Conservation (phyloP, 148 eudicot species). For the Fagopyrum homotropicum region DNA sequence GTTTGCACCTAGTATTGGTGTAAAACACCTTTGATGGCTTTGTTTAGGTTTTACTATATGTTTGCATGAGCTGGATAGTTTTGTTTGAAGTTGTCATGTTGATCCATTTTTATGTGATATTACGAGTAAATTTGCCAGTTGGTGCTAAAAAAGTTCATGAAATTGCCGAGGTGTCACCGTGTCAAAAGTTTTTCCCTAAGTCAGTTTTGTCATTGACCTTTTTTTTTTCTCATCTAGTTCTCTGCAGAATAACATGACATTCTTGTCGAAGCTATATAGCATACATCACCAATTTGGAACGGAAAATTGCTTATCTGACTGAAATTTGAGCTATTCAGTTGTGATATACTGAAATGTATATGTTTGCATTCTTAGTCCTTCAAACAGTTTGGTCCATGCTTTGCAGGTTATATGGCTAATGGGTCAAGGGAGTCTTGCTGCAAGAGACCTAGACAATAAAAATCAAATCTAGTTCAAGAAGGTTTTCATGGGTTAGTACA, state of each 20-base stretch:
- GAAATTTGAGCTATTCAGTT: background rate
- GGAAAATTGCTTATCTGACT: background rate
- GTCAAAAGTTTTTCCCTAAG: background rate
- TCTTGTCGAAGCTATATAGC: background rate
- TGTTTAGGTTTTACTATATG: background rate
- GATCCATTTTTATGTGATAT: background rate
- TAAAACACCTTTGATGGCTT: background rate
- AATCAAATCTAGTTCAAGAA: constrained; percentile 19
- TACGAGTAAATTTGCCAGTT: background rate
- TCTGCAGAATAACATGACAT: background rate
- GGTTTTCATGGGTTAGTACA: constrained; percentile 40
- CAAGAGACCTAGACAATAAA: constrained; percentile 20
- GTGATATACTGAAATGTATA: background rate
- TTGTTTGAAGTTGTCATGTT: background rate
- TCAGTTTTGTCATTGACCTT: background rate
- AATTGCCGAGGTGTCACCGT: background rate
- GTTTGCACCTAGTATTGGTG: background rate
- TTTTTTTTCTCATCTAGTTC: background rate
- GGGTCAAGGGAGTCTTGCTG: constrained; percentile 17
- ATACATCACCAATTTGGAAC: background rate
- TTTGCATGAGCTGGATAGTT: background rate
- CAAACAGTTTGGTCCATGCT: constrained; percentile 3
- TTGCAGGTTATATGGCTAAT: constrained; percentile 37
- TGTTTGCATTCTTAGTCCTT: background rate
- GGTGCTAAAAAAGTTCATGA: background rate